Evolutionary conservation across 192 early-diverging fungal species (phyloP).

Genomic region (Phlyctochytrium bullatum): DNA sequence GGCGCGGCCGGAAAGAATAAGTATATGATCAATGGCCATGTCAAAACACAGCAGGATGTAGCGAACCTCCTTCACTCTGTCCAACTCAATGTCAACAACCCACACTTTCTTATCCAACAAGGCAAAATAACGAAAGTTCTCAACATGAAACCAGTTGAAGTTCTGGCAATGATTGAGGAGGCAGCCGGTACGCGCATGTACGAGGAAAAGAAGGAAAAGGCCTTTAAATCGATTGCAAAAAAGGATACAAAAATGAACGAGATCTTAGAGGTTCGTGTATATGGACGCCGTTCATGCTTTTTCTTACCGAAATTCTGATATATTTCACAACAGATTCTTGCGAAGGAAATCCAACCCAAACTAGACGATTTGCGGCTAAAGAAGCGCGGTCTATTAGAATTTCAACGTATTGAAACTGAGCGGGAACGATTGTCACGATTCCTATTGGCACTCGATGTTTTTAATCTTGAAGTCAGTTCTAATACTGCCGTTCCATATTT

Average conservation of each 20-base stretch:
- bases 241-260: slow-evolving; percentile 96
- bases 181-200: slow-evolving; percentile 99
- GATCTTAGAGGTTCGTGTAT: slow-evolving; percentile 67
- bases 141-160: slow-evolving; percentile 98
- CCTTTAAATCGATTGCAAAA: slow-evolving; percentile 87
- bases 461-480: slow-evolving; percentile 66
- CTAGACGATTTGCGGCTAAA: slow-evolving; percentile 84
- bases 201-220: slow-evolving; percentile 96
- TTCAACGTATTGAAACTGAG: slow-evolving; percentile 88
- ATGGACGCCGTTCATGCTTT: not conserved
- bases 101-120: slow-evolving; percentile 99
- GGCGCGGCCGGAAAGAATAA: slow-evolving; percentile 82
- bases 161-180: slow-evolving; percentile 98
- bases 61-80: slow-evolving; percentile 94
- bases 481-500: too few species aligned
- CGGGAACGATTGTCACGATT: slow-evolving; percentile 79
- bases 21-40: slow-evolving; percentile 94
- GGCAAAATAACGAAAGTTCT: slow-evolving; percentile 98
- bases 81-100: slow-evolving; percentile 98
- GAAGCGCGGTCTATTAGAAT: slow-evolving; percentile 88
- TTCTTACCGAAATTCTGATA: slow-evolving; percentile 6
- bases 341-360: slow-evolving; percentile 90
- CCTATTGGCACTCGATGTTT: slow-evolving; percentile 82
- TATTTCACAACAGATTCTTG: too few species aligned
- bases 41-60: slow-evolving; percentile 84